Evolutionary conservation across 2,329 filamentous ascomycete genomes (phyloP).

Genomic region (Colletotrichum navitas): DNA sequence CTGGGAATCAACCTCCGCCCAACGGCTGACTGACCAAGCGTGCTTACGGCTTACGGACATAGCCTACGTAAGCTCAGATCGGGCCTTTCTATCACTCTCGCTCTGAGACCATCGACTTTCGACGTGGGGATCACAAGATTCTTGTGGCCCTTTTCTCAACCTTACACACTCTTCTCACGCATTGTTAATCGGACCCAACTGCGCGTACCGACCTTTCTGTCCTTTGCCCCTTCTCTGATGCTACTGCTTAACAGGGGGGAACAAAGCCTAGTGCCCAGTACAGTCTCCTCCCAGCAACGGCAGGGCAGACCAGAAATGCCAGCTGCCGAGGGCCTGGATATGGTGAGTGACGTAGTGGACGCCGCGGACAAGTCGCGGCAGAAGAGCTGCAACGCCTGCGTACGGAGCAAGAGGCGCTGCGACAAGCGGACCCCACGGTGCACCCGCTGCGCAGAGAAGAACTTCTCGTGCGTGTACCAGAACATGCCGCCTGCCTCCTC

Average conservation of each 20-base stretch:
- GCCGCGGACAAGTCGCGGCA: slow-evolving; percentile 58
- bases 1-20: neutral
- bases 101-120: neutral
- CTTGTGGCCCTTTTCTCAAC: neutral
- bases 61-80: slow-evolving; percentile 6
- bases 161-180: neutral
- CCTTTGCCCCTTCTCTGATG: neutral
- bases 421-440: slow-evolving; percentile 60
- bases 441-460: slow-evolving; percentile 58
- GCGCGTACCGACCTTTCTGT: neutral
- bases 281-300: neutral
- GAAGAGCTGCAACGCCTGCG: slow-evolving; percentile 64
- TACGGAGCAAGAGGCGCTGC: slow-evolving; percentile 61
- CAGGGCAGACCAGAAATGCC: slow-evolving; percentile 1
- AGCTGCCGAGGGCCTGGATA: slow-evolving; percentile 6
- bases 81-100: neutral
- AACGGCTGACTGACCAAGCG: neutral
- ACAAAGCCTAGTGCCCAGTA: neutral
- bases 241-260: neutral
- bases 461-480: slow-evolving; percentile 58
- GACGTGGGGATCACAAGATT: neutral
- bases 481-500: slow-evolving; percentile 46
- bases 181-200: neutral
- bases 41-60: neutral
- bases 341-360: slow-evolving; percentile 23